These are phyloP conservation scores for Yamadazyma tumulicola DNA, from an alignment of 805 yeast genomes.

Conservation along the genomic window DNA sequence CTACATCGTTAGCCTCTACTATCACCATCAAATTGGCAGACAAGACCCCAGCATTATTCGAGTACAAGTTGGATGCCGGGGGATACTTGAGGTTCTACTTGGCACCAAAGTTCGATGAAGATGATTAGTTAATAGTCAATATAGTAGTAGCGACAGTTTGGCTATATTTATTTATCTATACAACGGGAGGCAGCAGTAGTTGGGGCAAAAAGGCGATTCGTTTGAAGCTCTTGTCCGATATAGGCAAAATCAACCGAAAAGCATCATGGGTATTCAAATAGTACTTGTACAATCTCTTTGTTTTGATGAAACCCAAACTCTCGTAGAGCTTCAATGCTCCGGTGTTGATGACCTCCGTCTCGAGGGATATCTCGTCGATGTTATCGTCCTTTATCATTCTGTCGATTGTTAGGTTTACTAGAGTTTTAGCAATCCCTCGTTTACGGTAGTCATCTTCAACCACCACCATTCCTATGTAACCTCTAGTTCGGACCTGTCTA, in stretches of 20 bases:
- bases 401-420: slow-evolving; percentile 61
- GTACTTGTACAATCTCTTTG: slow-evolving; percentile 78
- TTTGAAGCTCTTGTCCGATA: slow-evolving; percentile 48
- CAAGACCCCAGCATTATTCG: slow-evolving; percentile 91
- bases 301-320: slow-evolving; percentile 69
- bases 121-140: slow-evolving; percentile 42
- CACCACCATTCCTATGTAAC: slow-evolving; percentile 95
- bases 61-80: slow-evolving; percentile 77
- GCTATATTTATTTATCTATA: not conserved
- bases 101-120: slow-evolving; percentile 97
- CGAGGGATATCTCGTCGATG: slow-evolving; percentile 90
- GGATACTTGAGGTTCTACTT: slow-evolving; percentile 93
- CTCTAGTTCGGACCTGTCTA: slow-evolving; percentile 68
- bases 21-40: slow-evolving; percentile 86
- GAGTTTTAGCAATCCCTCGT: slow-evolving; percentile 72
- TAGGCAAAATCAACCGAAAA: slow-evolving; percentile 76
- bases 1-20: slow-evolving; percentile 69
- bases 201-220: slow-evolving; percentile 41
- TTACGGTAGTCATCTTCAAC: slow-evolving; percentile 72
- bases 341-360: slow-evolving; percentile 80
- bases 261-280: slow-evolving; percentile 94
- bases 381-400: slow-evolving; percentile 55
- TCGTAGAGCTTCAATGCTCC: slow-evolving; percentile 72
- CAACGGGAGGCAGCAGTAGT: not conserved
- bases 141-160: not conserved